These are phyloP conservation scores for Exutisphaerella laricina DNA, from an alignment of 2,329 filamentous ascomycete genomes.

Conservation along the genomic window DNA sequence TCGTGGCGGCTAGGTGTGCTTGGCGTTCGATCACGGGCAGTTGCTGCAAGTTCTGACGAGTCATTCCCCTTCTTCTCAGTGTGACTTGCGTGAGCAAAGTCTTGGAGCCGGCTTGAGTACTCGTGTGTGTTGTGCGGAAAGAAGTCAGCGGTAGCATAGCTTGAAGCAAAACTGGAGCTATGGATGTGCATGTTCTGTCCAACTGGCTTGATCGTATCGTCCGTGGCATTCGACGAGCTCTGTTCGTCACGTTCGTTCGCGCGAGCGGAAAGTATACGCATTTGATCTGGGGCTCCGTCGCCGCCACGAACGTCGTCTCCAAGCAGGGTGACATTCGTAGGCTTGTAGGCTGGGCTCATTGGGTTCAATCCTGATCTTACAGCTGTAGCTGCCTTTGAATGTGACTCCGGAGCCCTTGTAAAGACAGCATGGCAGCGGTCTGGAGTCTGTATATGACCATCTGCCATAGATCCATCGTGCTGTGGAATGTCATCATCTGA, in stretches of 20 bases:
- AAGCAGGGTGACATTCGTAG: constrained; percentile 15
- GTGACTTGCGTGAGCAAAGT: constrained; percentile 25
- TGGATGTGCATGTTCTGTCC: constrained; percentile 24
- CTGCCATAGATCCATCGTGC: constrained; percentile 24
- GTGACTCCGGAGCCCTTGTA: constrained; percentile 31
- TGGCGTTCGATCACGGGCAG: too few relatives aligned
- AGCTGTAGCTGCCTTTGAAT: constrained; percentile 18
- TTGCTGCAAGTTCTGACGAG: too few relatives aligned
- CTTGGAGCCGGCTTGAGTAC: constrained; percentile 33
- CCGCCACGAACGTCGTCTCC: too few relatives aligned
- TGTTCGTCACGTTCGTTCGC: background rate
- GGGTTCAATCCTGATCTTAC: constrained; percentile 34
- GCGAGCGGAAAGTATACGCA: too few relatives aligned
- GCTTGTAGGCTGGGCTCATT: constrained; percentile 37
- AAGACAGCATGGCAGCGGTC: constrained; percentile 29
- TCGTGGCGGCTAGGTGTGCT: too few relatives aligned
- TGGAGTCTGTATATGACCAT: constrained; percentile 20
- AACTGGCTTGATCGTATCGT: constrained; percentile 22
- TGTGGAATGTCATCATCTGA: constrained; percentile 21
- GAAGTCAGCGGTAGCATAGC: constrained; percentile 36
- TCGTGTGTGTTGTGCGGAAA: constrained; percentile 36
- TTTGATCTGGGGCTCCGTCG: too few relatives aligned
- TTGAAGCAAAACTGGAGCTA: constrained; percentile 34
- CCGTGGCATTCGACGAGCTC: constrained; percentile 12
- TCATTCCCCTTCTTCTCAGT: constrained; percentile 8